Evolutionary conservation across 192 early-diverging fungal genomes (phyloP), one percentile per base, ranked within the genome.

Genomic region (Coemansia sp.): DNA sequence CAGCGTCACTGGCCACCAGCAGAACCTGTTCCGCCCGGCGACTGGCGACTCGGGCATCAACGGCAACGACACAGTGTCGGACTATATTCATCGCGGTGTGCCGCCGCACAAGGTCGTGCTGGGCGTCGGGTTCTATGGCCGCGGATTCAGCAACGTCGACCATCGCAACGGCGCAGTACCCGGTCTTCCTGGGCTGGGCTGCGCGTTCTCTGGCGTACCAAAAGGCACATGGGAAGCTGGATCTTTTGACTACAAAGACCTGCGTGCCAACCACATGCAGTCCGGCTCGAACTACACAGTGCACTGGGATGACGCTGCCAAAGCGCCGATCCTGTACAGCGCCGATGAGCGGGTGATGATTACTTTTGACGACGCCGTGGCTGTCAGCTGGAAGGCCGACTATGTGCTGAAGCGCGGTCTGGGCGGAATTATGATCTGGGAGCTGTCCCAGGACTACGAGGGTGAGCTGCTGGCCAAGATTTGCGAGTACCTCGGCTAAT

Each of bases 81-180:
- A 85, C 56, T 95, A 89, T 66, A 66, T 94, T 14, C 23, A 50
- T 14, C 74, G 83, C 22, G 94, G 95, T 4, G 88, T 96, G 19
- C 92, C 92, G 2, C 68, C 91, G 0, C 66, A 85, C 40, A 97
- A 98, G 65, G 65, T 99, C 25, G 89, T 95, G 1, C 83, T 98
- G 53, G 97, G 97, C 12, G 87, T 91, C 44, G 92, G 92, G 21
- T 85, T 94, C 64, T 99, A 97, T 78, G 94, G 93, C 2, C 86
- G 97, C n/a, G 92, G 87, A 3, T 99, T 99, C 77, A 83, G 85
- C 60, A 91, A 92, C 59, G 94, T 94, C 7, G 71, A 83, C 58
- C 82, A 82, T 15, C 40, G 70, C n/a, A 66, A 65, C 8, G 62
- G 72, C n/a, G 80, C 86, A 21, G 69, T 20, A 9, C 28, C 44